Evolutionary conservation across 2,329 filamentous ascomycete species (phyloP).

Genomic region (Orbilia quercus): DNA sequence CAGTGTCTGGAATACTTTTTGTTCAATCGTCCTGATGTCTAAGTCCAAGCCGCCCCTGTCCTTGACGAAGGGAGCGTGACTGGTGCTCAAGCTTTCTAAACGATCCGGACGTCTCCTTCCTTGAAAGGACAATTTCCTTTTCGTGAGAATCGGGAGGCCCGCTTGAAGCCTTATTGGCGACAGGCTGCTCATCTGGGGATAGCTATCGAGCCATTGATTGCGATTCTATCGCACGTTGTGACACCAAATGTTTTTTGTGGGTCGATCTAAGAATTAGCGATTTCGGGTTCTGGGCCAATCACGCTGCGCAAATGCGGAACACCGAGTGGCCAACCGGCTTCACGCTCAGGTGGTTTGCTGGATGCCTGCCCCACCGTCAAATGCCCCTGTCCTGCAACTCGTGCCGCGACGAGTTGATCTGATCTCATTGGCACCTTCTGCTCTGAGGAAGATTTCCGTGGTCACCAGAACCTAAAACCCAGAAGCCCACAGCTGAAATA

Average conservation of each 20-base stretch:
- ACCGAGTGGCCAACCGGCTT: not conserved
- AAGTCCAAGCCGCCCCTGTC: not conserved
- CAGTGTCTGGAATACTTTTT: no score
- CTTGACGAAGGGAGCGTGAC: not conserved
- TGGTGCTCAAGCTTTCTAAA: conserved; percentile 9
- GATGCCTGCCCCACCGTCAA: conserved; percentile 12
- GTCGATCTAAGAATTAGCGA: conserved; percentile 28
- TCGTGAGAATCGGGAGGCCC: conserved; percentile 6
- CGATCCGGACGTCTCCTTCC: conserved; percentile 30
- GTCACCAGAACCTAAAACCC: conserved; percentile 1
- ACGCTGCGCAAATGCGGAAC: conserved; percentile 7
- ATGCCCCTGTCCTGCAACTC: conserved; percentile 21
- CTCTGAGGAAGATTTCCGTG: conserved; percentile 21
- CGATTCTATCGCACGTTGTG: conserved; percentile 11
- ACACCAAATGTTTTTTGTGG: not conserved
- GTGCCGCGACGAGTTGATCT: conserved; percentile 8
- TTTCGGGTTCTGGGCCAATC: conserved; percentile 41
- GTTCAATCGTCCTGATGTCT: no score
- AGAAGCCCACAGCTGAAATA: no score
- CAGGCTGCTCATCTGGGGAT: not conserved
- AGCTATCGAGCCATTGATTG: conserved; percentile 8
- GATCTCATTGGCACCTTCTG: conserved; percentile 15
- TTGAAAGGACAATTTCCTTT: conserved; percentile 26
- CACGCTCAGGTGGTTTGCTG: conserved; percentile 14
- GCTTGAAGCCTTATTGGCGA: conserved; percentile 26